Evolutionary conservation across 768 basidiomycete species (phyloP), one percentile per base, ranked within the genome.

Genomic region (Boletus fagicola): DNA sequence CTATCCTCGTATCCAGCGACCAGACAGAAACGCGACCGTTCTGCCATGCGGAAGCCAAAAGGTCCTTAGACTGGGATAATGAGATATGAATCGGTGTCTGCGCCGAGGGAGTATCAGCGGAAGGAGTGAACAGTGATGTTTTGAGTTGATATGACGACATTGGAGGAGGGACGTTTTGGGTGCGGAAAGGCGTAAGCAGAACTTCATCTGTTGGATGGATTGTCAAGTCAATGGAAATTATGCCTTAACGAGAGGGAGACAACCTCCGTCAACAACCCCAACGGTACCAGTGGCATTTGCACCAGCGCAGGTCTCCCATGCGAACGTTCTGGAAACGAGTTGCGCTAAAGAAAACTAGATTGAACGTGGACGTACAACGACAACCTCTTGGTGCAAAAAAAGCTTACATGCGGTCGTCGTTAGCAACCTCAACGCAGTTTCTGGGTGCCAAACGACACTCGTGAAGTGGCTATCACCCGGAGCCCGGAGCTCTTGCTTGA

Each of bases 151-250:
- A 78, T 1, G 92, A 87, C 1, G 87, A 90, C 93, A 97, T 95
- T 0, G 97, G 97, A n/a, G 97, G 97, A n/a, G 96, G 97, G 5
- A 96, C 82, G 67, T 97, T 98, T 74, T 96, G 92, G 0, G 84
- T 82, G 40, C 94, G 83, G 80, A 98, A 98, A 16, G 97, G 91
- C 2, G 96, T 99, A 40, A 99, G 76, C 4, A 95, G 82, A 54
- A 92, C 74, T 22, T 76, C 77, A 2, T 83, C 94, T 96, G 69
- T 44, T 28, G 18, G 46, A 49, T 20, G 22, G n/a, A 13, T 31
- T 16, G 42, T 49, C 54, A 33, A 53, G 49, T 56, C 15, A 18
- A 56, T 44, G 7, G 26, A 51, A 49, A 51, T 24, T 11, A 35
- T 42, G 20, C 10, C 30, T 31, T 20, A 33, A 31, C 18, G 44